Evolutionary conservation across 192 early-diverging fungal species (phyloP).

Genomic region (Chytriomyces hyalinus): DNA sequence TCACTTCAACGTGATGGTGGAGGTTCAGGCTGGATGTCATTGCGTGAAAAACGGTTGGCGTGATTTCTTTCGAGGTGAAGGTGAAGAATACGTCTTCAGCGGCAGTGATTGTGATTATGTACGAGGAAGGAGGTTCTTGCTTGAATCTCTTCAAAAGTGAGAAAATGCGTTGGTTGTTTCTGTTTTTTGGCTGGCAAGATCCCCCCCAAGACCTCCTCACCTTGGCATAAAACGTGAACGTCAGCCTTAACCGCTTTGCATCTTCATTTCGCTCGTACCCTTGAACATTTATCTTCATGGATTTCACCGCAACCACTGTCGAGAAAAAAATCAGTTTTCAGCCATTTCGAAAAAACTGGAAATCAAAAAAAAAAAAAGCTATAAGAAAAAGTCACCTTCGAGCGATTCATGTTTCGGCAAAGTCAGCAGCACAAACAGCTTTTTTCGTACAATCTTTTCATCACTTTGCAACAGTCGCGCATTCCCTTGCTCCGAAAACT

Average conservation of each 20-base stretch:
- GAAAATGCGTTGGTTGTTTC: neutral
- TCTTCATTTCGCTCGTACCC: neutral
- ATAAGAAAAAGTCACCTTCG: conserved; percentile 8
- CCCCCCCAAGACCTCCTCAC: neutral
- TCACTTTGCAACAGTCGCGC: conserved; percentile 14
- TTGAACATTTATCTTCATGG: conserved; percentile 12
- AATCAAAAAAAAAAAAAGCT: neutral
- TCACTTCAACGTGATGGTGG: neutral
- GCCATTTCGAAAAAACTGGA: neutral
- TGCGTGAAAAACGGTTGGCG: conserved; percentile 12
- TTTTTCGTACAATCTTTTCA: conserved; percentile 33
- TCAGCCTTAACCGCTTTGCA: neutral
- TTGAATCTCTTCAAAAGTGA: conserved; percentile 12
- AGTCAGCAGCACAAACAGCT: conserved; percentile 38
- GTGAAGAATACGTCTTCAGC: conserved; percentile 36
- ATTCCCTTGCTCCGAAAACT: neutral
- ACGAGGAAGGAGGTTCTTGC: conserved; percentile 6
- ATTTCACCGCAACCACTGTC: conserved; percentile 7
- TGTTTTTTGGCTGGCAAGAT: neutral
- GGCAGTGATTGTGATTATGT: conserved; percentile 8
- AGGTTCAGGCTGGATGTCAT: conserved; percentile 1
- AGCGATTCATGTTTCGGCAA: conserved; percentile 11
- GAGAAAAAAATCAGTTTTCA: too few relatives aligned
- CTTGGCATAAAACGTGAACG: conserved; percentile 32
- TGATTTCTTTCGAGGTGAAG: conserved; percentile 46